Evolutionary conservation across 352 stramenopile genomes (phyloP), one percentile per base, ranked within the genome.

Genomic region (Aphanomyces astaci): DNA sequence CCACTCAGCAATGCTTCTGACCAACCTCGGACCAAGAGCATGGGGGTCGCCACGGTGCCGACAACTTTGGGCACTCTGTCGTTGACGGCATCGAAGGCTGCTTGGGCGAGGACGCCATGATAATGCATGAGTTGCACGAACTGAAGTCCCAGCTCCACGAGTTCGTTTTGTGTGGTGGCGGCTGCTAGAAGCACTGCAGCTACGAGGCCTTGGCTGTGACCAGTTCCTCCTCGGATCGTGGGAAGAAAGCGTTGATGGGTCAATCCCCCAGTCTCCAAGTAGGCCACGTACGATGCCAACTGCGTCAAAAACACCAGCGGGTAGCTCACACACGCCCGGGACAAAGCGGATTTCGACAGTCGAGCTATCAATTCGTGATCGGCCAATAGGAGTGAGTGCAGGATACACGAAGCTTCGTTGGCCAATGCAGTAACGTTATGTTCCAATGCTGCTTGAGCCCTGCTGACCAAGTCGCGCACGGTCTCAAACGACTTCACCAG

Each of bases 161-260:
- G 88, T 43, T 90, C 79, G 27, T 80, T 55, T 22, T 62, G 69
- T 2, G 76, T 86, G 45, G 75, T 83, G 45, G 82, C 79, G 36
- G 73, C 73, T 0, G 87, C 77, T 59, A 92, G 85, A 31, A 93
- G 69, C 9, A 79, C 78, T 13, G 84, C 84, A 39, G 77, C 84
- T 22, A 90, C 79, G 19, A 95, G 72, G 36, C 87, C 87, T 66
- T 96, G 87, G 66, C 84, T 94, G 76, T 90, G 81, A 43, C 87
- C 86, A 2, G 91, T 60, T 0, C 78, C 76, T 0, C 72, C 78
- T 19, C 73, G 33, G 5, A 84, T 71, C 60, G 66, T 75, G 48
- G 74, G 71, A 27, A 92, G 33, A 22, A 92, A 62, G n/a, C 76
- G 78, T 62, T 90, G 79, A 52, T 94, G 87, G 24, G 57, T 75